Conservation (phyloP, 2,329 filamentous ascomycete species). For the Chrysosporium keratinophilum region DNA sequence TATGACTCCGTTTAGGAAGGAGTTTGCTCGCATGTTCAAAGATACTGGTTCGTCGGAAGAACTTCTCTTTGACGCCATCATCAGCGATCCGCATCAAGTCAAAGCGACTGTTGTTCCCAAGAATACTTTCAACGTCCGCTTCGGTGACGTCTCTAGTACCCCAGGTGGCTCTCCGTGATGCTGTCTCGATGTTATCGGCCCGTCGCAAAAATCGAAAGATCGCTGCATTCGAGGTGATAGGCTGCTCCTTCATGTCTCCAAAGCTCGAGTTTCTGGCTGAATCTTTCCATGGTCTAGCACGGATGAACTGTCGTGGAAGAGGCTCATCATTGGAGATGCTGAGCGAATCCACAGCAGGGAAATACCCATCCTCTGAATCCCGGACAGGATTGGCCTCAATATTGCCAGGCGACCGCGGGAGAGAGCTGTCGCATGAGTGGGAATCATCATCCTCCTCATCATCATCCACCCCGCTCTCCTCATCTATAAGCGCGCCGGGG, state of each 20-base stretch:
- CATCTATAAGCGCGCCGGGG: slow-evolving; percentile 41
- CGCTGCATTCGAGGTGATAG: slow-evolving; percentile 45
- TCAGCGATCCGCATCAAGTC: slow-evolving; percentile 15
- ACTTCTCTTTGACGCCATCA: slow-evolving; percentile 31
- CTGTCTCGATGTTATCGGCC: slow-evolving; percentile 43
- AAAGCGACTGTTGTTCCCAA: slow-evolving; percentile 28
- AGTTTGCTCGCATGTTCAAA: slow-evolving; percentile 30
- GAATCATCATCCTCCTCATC: slow-evolving; percentile 28
- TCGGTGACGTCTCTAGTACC: slow-evolving; percentile 43
- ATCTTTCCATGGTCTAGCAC: slow-evolving; percentile 40
- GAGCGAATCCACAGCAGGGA: slow-evolving; percentile 19
- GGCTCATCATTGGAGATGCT: slow-evolving; percentile 26
- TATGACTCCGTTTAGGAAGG: slow-evolving; percentile 35
- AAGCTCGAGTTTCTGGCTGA: slow-evolving; percentile 24
- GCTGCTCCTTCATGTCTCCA: slow-evolving; percentile 33
- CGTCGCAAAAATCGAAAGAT: slow-evolving; percentile 43
- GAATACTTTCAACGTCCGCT: slow-evolving; percentile 41
- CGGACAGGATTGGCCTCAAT: slow-evolving; percentile 22
- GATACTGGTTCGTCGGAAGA: slow-evolving; percentile 38
- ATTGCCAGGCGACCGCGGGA: slow-evolving; percentile 23
- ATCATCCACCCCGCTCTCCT: slow-evolving; percentile 30
- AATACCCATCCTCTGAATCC: slow-evolving; percentile 19
- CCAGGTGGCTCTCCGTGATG: slow-evolving; percentile 47
- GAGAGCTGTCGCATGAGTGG: slow-evolving; percentile 20
- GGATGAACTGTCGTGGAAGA: slow-evolving; percentile 30